Conservation (phyloP, 441 rosid genomes). For the Manihot esculenta region DNA sequence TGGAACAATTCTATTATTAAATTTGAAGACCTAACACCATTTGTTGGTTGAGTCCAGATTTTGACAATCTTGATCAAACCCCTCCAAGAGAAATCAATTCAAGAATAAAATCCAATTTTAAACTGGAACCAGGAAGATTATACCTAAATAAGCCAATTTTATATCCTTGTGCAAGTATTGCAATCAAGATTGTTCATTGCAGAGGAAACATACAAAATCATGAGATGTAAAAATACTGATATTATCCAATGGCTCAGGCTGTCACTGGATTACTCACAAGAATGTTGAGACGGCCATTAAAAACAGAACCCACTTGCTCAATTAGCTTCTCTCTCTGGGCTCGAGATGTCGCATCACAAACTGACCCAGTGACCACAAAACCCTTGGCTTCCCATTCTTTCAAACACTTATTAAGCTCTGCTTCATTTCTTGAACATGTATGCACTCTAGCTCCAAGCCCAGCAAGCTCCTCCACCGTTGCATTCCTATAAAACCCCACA, state of each 20-base stretch:
- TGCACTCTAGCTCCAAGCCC: constrained; percentile 33
- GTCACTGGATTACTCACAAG: constrained; percentile 21
- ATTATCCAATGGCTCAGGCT: background rate
- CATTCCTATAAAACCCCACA: constrained; percentile 17
- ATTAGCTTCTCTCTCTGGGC: constrained; percentile 27
- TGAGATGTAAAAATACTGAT: background rate
- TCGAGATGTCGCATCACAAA: constrained; percentile 28
- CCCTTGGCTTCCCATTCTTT: constrained; percentile 30
- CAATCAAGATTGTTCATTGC: background rate
- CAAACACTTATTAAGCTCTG: constrained; percentile 25
- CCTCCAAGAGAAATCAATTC: background rate
- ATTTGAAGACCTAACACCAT: background rate
- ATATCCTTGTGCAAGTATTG: background rate
- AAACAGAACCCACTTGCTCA: constrained; percentile 22
- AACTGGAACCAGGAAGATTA: background rate
- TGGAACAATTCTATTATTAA: background rate
- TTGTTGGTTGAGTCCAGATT: background rate
- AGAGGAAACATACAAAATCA: background rate
- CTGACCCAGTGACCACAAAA: constrained; percentile 29
- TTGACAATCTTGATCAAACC: background rate
- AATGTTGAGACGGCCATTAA: constrained; percentile 28
- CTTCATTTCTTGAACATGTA: constrained; percentile 32
- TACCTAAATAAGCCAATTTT: constrained; percentile 3
- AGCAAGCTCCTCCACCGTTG: constrained; percentile 32
- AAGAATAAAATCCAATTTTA: background rate